Evolutionary conservation across 2,329 filamentous ascomycete species (phyloP).

Genomic region (Fusarium paranaense): DNA sequence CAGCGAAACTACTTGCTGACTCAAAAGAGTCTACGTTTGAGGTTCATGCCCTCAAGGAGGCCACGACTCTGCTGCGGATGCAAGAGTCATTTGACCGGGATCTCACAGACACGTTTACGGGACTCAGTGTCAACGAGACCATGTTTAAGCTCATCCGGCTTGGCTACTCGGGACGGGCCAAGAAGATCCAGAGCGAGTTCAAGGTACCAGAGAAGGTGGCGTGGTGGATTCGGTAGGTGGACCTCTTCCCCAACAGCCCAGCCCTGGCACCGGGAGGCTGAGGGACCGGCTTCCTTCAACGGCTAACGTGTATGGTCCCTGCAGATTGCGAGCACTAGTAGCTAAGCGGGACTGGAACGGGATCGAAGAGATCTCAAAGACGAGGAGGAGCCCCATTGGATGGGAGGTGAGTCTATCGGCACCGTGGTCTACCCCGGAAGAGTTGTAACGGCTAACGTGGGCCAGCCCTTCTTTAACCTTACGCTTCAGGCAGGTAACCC

Average conservation of each 20-base stretch:
- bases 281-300: slow-evolving; percentile 8
- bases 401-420: slow-evolving; percentile 79
- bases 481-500: slow-evolving; percentile 90
- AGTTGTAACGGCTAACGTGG: slow-evolving; percentile 22
- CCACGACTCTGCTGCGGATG: slow-evolving; percentile 81
- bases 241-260: slow-evolving; percentile 25
- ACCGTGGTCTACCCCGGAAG: not conserved
- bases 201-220: slow-evolving; percentile 90
- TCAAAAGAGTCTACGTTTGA: slow-evolving; percentile 83
- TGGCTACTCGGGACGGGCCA: slow-evolving; percentile 85
- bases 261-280: slow-evolving; percentile 14
- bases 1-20: slow-evolving; percentile 84
- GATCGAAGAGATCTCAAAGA: slow-evolving; percentile 84
- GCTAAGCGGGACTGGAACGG: slow-evolving; percentile 92
- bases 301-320: slow-evolving; percentile 33
- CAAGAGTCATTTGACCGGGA: slow-evolving; percentile 91
- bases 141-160: slow-evolving; percentile 87
- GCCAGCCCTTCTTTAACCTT: slow-evolving; percentile 89
- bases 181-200: slow-evolving; percentile 91
- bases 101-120: slow-evolving; percentile 79
- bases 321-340: slow-evolving; percentile 85
- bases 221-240: slow-evolving; percentile 79
- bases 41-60: slow-evolving; percentile 81
- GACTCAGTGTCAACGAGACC: slow-evolving; percentile 90
- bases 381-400: slow-evolving; percentile 89